Evolutionary conservation across 345 rosid species (phyloP), one percentile per base, ranked within the genome.

Genomic region (Pelargonium nanum): DNA sequence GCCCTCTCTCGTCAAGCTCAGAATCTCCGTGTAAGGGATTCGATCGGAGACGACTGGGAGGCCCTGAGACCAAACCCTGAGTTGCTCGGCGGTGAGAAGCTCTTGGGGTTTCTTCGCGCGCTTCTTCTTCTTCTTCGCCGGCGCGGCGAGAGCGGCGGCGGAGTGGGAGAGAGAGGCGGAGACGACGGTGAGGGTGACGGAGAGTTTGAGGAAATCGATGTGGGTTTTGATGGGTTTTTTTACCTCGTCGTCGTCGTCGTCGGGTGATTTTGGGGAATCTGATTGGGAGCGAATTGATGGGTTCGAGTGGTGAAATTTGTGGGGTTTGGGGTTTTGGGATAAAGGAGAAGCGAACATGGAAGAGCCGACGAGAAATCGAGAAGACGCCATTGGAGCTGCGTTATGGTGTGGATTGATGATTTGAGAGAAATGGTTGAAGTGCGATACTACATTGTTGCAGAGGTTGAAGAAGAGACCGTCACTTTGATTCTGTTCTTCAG

Each of bases 21-120:
- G 62, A 22, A 88, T 50, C 19, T 85, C 91, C 28, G 91, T 91
- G 50, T 82, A 91, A 0, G 96, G 91, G 66, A 91, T 82, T 58
- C 86, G 78, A 68, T 67, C 72, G 0, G 83, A 70, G 21, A 91
- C 89, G 55, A 76, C 45, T 55, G 96, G 97, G 12, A 91, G 77
- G 67, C 83, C 79, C 65, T 78, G 75, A 3, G 85, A 69, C 97
- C 97, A 91, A 25, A 72, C 70, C 75, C 75, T 88, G 22, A 88
- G 79, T 80, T 91, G 96, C 45, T 86, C 94, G 0, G 83, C 81
- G 15, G 89, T 81, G 50, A 81, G 71, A 19, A 82, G 70, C 61
- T 86, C 91, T 56, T 74, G 80, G 22, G 82, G 7, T 64, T 75
- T 91, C 77, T 77, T 88, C 64, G 59, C 80, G 32, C 78, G 21